Base-by-base conservation (phyloP, 192 early-diverging fungal species). In the Globomyces pollinis-pini region DNA sequence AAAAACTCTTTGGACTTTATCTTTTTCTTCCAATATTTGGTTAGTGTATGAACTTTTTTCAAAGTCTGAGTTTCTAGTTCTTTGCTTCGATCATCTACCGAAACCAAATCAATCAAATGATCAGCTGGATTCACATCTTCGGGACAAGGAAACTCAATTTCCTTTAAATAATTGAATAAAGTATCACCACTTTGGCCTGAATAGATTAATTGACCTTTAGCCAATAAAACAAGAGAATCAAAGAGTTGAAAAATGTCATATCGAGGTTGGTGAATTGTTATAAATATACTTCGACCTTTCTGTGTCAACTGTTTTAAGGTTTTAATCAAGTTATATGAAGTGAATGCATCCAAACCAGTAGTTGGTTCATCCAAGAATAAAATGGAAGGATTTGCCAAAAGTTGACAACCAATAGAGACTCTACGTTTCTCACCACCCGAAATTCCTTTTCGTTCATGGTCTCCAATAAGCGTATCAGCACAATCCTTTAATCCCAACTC, bases 361-460 rank as follows among this genome's bases (percentile, higher is more conserved):
- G 75, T 83, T 8, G 73, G 71, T 88, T 73, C 74, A 44, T 77
- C 72, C 60, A 75, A 42, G 52, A 74, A 72, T 30, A 88, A 68
- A 44, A 87, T 41, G 9, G 61, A 58, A 21, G 85, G 85, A 54
- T 85, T 76, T 24, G 60, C 77, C 9, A 92, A 82, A 29, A 95
- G 77, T 67, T 95, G 89, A 35, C 86, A 75, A 41, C 83, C 93
- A 54, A 96, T 90, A 5, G 86, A 88, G 24, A 95, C 74, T 34
- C 90, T 84, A 65, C 91, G 86, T 69, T 87, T 88, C 67, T 95
- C 89, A 52, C 89, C 91, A 3, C 91, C 84, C 26, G 85, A 87
- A 49, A 93, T 89, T 8, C 71, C 76, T 57, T 73, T 74, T 8
- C 61, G 24, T 55, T 64, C 59, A 11, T 74, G 71, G 61, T 77